Evolutionary conservation across 345 rosid genomes (phyloP).

Genomic region (Lagerstroemia speciosa): DNA sequence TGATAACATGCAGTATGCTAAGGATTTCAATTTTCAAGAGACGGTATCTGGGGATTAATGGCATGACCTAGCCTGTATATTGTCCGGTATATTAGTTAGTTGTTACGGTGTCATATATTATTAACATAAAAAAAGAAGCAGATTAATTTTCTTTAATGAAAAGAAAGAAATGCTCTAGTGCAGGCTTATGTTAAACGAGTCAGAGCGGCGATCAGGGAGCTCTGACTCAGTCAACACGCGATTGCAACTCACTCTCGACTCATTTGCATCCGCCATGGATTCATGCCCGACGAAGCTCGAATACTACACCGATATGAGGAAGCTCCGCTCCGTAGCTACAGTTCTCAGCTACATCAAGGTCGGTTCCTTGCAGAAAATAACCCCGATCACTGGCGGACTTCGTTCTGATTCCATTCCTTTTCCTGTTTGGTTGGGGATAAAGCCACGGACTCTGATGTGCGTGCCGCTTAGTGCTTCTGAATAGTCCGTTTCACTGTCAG

Average conservation of each 20-base stretch:
- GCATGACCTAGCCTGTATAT: no score
- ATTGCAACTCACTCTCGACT: neutral
- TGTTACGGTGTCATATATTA: no score
- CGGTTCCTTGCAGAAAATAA: neutral
- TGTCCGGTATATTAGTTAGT: no score
- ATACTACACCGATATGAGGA: conserved; percentile 18
- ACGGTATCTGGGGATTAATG: no score
- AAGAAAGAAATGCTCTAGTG: no score
- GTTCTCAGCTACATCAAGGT: conserved; percentile 36
- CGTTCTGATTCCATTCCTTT: neutral
- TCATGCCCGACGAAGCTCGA: conserved; percentile 21
- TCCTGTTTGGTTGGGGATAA: neutral
- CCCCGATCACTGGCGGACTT: conserved; percentile 1
- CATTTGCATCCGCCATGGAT: neutral
- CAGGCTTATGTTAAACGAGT: neutral
- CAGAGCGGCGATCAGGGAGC: neutral
- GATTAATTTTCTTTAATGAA: no score
- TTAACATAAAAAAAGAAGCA: no score
- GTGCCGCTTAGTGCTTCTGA: neutral
- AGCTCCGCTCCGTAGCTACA: conserved; percentile 15
- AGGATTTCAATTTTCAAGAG: no score
- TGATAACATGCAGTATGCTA: no score
- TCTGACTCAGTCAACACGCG: neutral
- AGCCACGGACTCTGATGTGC: neutral
- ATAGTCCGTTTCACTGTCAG: neutral